Conservation (phyloP, 2,329 filamentous ascomycete species). For the Pestalotiopsis sp. region DNA sequence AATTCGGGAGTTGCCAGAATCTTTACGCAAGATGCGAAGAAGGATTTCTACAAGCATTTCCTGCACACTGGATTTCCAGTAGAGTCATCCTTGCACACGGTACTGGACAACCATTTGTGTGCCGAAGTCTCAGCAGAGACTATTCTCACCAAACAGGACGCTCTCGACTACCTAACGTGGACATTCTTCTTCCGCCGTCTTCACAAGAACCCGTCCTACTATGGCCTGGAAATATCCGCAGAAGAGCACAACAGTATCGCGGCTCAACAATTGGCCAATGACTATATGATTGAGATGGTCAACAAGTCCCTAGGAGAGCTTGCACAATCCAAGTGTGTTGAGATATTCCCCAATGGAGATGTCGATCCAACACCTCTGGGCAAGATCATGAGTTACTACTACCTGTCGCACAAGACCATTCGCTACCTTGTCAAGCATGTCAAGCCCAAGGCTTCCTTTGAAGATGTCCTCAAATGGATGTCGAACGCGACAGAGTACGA, state of each 20-base stretch:
- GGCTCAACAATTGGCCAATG: conserved; percentile 86
- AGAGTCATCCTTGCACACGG: conserved; percentile 93
- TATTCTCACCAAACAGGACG: conserved; percentile 92
- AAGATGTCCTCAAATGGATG: conserved; percentile 89
- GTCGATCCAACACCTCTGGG: conserved; percentile 89
- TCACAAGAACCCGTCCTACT: conserved; percentile 98
- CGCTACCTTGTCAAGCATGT: conserved; percentile 79
- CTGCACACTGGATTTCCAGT: conserved; percentile 97
- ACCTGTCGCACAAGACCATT: conserved; percentile 93
- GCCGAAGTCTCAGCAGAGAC: conserved; percentile 95
- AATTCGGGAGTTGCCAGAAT: conserved; percentile 94
- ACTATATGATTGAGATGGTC: conserved; percentile 93
- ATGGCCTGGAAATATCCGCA: conserved; percentile 89
- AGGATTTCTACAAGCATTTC: conserved; percentile 99
- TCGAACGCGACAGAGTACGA: conserved; percentile 93
- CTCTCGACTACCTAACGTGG: conserved; percentile 96
- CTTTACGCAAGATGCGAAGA: conserved; percentile 96
- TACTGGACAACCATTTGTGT: conserved; percentile 94
- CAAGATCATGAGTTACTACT: conserved; percentile 99
- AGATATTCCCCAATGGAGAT: conserved; percentile 82
- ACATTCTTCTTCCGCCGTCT: conserved; percentile 98
- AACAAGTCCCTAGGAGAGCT: conserved; percentile 83
- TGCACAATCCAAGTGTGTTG: conserved; percentile 80
- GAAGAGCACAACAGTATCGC: conserved; percentile 88
- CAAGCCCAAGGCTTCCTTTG: conserved; percentile 75